These are phyloP conservation scores for Naganishia sp. DNA, from an alignment of 1,284 basidiomycete genomes.

Conservation along the genomic window DNA sequence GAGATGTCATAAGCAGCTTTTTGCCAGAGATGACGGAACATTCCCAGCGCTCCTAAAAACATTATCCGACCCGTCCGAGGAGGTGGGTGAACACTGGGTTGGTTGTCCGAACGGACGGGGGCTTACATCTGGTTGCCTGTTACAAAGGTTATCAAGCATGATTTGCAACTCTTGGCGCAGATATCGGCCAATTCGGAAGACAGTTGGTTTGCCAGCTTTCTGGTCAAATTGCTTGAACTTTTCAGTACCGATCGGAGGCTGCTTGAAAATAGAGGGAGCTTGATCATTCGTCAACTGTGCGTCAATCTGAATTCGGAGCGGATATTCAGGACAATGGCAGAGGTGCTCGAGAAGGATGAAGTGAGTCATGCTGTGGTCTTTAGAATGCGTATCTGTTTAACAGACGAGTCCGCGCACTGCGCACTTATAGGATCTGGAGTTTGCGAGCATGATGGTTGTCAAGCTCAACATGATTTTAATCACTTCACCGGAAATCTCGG, in stretches of 20 bases:
- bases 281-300: slow-evolving; percentile 95
- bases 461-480: slow-evolving; percentile 96
- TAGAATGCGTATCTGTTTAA: slow-evolving; percentile 19
- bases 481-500: slow-evolving; percentile 90
- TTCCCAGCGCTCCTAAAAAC: slow-evolving; percentile 95
- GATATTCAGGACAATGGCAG: slow-evolving; percentile 93
- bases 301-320: slow-evolving; percentile 91
- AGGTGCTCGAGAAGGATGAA: slow-evolving; percentile 97
- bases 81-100: slow-evolving; percentile 58
- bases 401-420: not conserved
- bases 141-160: slow-evolving; percentile 83
- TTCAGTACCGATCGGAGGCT: slow-evolving; percentile 93
- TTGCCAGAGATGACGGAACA: slow-evolving; percentile 94
- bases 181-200: slow-evolving; percentile 90
- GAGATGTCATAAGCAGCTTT: slow-evolving; percentile 56
- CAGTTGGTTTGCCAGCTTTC: slow-evolving; percentile 91
- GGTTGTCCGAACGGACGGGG: not conserved
- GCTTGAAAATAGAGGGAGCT: slow-evolving; percentile 86
- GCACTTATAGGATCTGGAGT: slow-evolving; percentile 77
- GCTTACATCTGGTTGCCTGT: slow-evolving; percentile 1
- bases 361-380: slow-evolving; percentile 55
- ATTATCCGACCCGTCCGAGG: slow-evolving; percentile 93
- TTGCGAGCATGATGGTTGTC: slow-evolving; percentile 94
- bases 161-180: slow-evolving; percentile 92
- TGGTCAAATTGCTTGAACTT: slow-evolving; percentile 89